Evolutionary conservation across 345 rosid genomes (phyloP).

Genomic region (Psidium friedrichsthalianum): DNA sequence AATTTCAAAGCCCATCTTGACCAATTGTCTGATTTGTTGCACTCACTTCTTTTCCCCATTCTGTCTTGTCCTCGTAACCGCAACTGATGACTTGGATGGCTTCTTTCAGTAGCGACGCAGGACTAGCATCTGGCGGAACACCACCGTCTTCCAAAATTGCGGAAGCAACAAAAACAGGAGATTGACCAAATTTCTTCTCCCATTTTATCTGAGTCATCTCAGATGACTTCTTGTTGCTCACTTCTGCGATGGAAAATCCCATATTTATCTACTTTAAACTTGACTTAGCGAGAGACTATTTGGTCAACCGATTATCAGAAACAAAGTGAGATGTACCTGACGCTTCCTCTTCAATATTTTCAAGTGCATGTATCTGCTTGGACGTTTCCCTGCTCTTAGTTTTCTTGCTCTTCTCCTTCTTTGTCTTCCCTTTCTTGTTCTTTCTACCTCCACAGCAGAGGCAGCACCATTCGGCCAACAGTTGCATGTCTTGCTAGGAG

Average conservation of each 20-base stretch:
- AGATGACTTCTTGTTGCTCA: conserved; percentile 34
- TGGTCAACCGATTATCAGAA: not conserved
- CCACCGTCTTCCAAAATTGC: conserved; percentile 71
- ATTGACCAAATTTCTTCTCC: conserved; percentile 93
- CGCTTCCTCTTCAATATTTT: conserved; percentile 64
- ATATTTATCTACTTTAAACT: not conserved
- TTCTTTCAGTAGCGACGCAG: conserved; percentile 72
- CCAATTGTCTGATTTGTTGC: not conserved
- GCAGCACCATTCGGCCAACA: conserved; percentile 97
- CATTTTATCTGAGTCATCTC: conserved; percentile 48
- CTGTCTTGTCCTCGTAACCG: conserved; percentile 96
- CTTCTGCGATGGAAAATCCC: conserved; percentile 20
- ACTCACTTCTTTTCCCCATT: conserved; percentile 98
- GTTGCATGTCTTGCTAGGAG: conserved; percentile 84
- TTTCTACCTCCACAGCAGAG: conserved; percentile 61
- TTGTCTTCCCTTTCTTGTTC: conserved; percentile 57
- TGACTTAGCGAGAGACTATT: not conserved
- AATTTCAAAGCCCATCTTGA: not conserved
- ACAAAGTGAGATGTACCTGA: conserved; percentile 25
- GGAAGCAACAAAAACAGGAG: conserved; percentile 85
- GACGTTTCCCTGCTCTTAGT: conserved; percentile 61
- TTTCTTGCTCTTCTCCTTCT: conserved; percentile 53
- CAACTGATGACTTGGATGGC: conserved; percentile 98
- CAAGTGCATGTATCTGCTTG: conserved; percentile 86
- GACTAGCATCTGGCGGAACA: conserved; percentile 53